Percentiles rank a stretch among this genome's conserved stretches.
phyloP scores from a whole-genome alignment of 345 rosid species.

The Eucalyptus coolabah region DNA sequence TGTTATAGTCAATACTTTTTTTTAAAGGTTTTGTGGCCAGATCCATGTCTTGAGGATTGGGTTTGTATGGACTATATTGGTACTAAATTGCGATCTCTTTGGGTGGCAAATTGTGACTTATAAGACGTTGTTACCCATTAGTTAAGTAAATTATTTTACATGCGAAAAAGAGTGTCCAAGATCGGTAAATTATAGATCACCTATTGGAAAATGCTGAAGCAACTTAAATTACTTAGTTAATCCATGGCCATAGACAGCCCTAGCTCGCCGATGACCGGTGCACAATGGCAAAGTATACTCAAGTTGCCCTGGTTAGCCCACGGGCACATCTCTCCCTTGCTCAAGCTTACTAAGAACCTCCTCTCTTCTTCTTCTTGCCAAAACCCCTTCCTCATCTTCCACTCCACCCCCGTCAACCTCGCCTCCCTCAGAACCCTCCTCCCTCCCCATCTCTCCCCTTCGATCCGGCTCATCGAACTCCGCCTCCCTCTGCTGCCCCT shows the following conservation, averaged over 20 bases:
- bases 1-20: neutral
- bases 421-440: no score
- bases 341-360: neutral
- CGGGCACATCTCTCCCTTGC: constrained; percentile 8
- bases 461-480: no score
- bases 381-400: no score
- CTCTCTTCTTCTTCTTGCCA: no score
- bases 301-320: constrained; percentile 21
- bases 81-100: neutral
- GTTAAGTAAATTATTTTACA: neutral
- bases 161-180: neutral
- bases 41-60: neutral
- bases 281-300: neutral
- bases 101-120: neutral
- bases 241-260: neutral
- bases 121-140: neutral
- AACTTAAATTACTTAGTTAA: neutral
- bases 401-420: no score
- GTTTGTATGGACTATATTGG: neutral
- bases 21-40: neutral
- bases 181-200: neutral
- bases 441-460: no score
- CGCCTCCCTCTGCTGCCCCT: no score
- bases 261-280: neutral
- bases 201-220: neutral